phyloP scores from a whole-genome alignment of 345 rosid species.

The Cardiospermum halicacabum region DNA sequence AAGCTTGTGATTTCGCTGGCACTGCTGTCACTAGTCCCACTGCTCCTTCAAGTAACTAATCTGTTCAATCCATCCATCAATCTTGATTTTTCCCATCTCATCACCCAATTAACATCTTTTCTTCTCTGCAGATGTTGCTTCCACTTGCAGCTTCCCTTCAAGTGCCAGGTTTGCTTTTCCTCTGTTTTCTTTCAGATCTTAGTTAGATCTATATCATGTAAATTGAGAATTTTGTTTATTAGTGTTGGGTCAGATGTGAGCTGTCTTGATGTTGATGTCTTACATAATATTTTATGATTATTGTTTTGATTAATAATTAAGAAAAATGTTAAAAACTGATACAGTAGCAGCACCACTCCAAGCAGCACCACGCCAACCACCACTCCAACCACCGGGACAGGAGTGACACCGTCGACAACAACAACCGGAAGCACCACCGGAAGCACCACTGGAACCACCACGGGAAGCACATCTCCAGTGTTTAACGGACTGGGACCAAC shows the following conservation, averaged over 20 bases:
- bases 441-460: slow-evolving; percentile 6
- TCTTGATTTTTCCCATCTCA: no score
- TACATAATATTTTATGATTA: slow-evolving; percentile 3
- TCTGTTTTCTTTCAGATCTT: not conserved
- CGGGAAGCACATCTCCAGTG: slow-evolving; percentile 19
- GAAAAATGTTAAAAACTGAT: no score
- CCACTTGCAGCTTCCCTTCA: slow-evolving; percentile 53
- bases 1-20: slow-evolving; percentile 75
- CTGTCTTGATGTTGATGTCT: slow-evolving; percentile 38
- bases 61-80: not conserved
- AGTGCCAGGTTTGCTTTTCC: slow-evolving; percentile 49
- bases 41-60: slow-evolving; percentile 39
- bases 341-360: slow-evolving; percentile 11
- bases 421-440: slow-evolving; percentile 7
- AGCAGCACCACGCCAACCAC: slow-evolving; percentile 18
- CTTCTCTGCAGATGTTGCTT: slow-evolving; percentile 32
- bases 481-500: slow-evolving; percentile 20
- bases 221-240: not conserved
- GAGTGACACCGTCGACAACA: slow-evolving; percentile 18
- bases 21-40: slow-evolving; percentile 39
- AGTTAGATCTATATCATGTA: slow-evolving; percentile 9
- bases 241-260: slow-evolving; percentile 15
- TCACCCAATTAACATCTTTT: not conserved
- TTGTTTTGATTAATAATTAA: not conserved
- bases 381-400: slow-evolving; percentile 4